phyloP scores from a whole-genome alignment of 2,329 filamentous ascomycete genomes.

The Chlorencoelia australis region DNA sequence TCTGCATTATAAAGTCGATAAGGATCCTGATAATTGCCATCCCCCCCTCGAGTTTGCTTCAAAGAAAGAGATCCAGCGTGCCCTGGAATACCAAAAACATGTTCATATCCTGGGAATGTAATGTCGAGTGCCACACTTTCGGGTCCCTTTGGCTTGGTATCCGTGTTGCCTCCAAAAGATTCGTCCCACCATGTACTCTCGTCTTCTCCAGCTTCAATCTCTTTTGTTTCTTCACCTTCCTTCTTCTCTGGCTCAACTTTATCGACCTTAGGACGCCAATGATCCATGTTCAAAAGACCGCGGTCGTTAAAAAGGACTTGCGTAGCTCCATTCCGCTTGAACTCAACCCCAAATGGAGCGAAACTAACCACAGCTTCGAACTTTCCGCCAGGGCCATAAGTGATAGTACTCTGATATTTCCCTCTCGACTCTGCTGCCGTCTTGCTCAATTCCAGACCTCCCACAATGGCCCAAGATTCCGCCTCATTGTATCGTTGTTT shows the following conservation, averaged over 20 bases:
- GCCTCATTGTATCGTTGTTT: constrained; percentile 95
- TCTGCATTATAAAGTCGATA: constrained; percentile 95
- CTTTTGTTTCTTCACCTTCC: constrained; percentile 33
- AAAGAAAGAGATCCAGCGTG: constrained; percentile 82
- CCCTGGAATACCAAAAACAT: constrained; percentile 91
- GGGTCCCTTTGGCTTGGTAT: constrained; percentile 87
- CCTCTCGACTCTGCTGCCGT: constrained; percentile 59
- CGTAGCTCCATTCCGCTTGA: constrained; percentile 69
- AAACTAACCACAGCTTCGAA: constrained; percentile 80
- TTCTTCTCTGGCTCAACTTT: constrained; percentile 26
- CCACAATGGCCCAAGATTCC: constrained; percentile 76
- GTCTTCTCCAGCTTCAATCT: constrained; percentile 44
- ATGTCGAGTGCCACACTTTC: constrained; percentile 90
- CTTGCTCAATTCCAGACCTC: constrained; percentile 63
- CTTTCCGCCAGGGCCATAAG: constrained; percentile 65
- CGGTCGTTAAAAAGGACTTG: constrained; percentile 85
- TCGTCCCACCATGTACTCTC: constrained; percentile 98
- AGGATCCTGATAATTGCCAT: constrained; percentile 76
- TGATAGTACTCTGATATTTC: constrained; percentile 59
- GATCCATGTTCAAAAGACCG: constrained; percentile 87
- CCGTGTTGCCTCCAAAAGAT: constrained; percentile 87
- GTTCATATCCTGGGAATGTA: constrained; percentile 79
- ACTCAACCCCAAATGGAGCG: constrained; percentile 75
- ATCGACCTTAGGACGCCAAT: constrained; percentile 86
- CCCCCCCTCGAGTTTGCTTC: constrained; percentile 80